Conservation (phyloP, 2,329 filamentous ascomycete species). For the Pestalotiopsis sp. region DNA sequence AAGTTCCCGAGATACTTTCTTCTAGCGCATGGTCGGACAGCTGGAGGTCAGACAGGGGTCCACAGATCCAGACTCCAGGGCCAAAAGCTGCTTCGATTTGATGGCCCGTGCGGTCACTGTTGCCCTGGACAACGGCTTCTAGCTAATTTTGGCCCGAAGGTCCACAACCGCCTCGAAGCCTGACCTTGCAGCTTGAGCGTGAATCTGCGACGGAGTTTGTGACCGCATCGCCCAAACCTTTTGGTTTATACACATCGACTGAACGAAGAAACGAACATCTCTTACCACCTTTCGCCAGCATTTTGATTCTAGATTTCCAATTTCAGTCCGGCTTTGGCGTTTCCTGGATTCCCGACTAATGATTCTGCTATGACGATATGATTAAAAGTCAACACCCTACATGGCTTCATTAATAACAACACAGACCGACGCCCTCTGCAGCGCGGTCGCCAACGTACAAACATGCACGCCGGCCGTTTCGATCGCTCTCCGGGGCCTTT, state of each 20-base stretch:
- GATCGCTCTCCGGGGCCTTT: constrained; percentile 49
- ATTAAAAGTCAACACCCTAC: constrained; percentile 26
- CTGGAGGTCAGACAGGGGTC: neutral
- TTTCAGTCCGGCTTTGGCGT: neutral
- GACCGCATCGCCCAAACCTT: neutral
- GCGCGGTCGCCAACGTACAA: constrained; percentile 52
- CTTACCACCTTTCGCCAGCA: neutral
- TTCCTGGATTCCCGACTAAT: constrained; percentile 23
- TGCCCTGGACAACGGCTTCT: constrained; percentile 17
- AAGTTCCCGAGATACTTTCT: neutral
- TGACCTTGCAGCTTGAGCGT: neutral
- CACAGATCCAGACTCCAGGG: neutral
- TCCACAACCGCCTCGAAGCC: neutral
- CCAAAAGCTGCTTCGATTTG: neutral
- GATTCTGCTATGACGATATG: constrained; percentile 28
- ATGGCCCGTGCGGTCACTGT: neutral
- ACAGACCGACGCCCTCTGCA: constrained; percentile 54
- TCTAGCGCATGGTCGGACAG: neutral
- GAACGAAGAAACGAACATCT: neutral
- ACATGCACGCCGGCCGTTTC: constrained; percentile 56
- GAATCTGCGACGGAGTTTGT: neutral
- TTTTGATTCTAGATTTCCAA: neutral
- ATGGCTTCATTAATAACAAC: constrained; percentile 46
- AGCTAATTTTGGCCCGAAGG: constrained; percentile 9
- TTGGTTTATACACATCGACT: neutral